phyloP scores from a whole-genome alignment of 2,329 filamentous ascomycete species.

The Pseudopyrenochaeta lycopersici region DNA sequence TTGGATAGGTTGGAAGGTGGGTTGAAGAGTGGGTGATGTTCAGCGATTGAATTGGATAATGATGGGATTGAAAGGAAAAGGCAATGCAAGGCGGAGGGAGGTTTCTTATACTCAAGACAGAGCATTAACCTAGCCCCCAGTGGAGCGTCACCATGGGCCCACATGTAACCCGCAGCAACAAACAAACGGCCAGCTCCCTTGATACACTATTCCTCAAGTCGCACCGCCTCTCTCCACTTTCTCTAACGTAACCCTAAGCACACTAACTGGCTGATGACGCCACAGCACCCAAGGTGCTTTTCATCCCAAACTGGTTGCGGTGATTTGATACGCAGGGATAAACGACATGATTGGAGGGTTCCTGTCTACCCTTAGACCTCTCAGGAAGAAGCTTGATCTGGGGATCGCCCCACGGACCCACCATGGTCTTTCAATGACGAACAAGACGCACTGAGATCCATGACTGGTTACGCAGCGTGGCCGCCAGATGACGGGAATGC shows the following conservation, averaged over 20 bases:
- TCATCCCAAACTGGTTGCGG: conserved; percentile 22
- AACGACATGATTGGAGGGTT: conserved; percentile 21
- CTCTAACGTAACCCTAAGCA: conserved; percentile 27
- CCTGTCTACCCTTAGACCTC: conserved; percentile 23
- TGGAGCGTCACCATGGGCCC: conserved; percentile 9
- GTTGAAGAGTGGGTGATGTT: conserved; percentile 8
- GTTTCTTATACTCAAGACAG: conserved; percentile 25
- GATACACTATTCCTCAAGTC: conserved; percentile 4
- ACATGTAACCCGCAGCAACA: conserved; percentile 25
- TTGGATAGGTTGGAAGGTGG: conserved; percentile 6
- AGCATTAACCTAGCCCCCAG: conserved; percentile 13
- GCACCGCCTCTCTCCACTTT: conserved; percentile 35
- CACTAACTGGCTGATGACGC: conserved; percentile 32
- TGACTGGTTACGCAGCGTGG: conserved; percentile 18
- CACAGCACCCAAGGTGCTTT: conserved; percentile 19
- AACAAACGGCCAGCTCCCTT: conserved; percentile 30
- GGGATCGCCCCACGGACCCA: conserved; percentile 19
- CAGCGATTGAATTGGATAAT: conserved; percentile 20
- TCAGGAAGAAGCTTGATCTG: conserved; percentile 27
- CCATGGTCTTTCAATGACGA: neutral
- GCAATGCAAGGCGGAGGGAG: conserved; percentile 18
- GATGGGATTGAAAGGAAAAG: conserved; percentile 12
- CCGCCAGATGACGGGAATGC: conserved; percentile 19
- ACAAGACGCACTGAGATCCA: too few relatives aligned
- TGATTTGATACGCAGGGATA: conserved; percentile 9